These are phyloP conservation scores for Aspergillus clavatus DNA, from an alignment of 2,329 filamentous ascomycete species.

Conservation along the genomic window DNA sequence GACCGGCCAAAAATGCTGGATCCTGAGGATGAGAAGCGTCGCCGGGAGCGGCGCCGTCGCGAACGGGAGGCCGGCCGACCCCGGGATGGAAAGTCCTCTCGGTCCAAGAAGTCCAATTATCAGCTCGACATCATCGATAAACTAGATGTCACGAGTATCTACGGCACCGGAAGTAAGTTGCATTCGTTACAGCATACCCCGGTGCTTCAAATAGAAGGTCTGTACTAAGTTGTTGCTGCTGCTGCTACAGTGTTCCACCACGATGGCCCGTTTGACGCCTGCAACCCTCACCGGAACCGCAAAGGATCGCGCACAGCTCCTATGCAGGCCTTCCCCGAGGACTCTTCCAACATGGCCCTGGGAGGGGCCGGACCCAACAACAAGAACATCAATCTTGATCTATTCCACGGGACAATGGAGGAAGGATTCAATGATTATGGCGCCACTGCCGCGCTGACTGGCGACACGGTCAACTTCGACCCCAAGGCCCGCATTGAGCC, in stretches of 20 bases:
- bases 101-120: conserved; percentile 38
- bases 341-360: conserved; percentile 85
- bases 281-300: conserved; percentile 89
- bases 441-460: conserved; percentile 39
- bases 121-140: conserved; percentile 88
- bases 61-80: conserved; percentile 47
- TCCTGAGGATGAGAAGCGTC: conserved; percentile 48
- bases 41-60: conserved; percentile 45
- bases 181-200: conserved; percentile 20
- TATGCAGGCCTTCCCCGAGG: conserved; percentile 93
- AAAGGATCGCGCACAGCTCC: conserved; percentile 77
- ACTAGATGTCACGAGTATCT: conserved; percentile 92
- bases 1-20: conserved; percentile 46
- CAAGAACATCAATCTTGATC: conserved; percentile 72
- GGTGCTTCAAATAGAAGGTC: not conserved
- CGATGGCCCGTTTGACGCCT: conserved; percentile 93
- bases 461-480: conserved; percentile 54
- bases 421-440: conserved; percentile 83
- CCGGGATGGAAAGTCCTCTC: conserved; percentile 36
- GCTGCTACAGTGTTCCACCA: conserved; percentile 92
- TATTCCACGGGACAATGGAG: conserved; percentile 80
- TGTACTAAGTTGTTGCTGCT: conserved; percentile 3
- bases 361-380: conserved; percentile 85
- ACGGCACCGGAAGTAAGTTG: conserved; percentile 76
- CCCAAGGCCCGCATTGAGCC: conserved; percentile 62